These are phyloP conservation scores for Croton laevigatus DNA, from an alignment of 441 rosid species.

Conservation along the genomic window DNA sequence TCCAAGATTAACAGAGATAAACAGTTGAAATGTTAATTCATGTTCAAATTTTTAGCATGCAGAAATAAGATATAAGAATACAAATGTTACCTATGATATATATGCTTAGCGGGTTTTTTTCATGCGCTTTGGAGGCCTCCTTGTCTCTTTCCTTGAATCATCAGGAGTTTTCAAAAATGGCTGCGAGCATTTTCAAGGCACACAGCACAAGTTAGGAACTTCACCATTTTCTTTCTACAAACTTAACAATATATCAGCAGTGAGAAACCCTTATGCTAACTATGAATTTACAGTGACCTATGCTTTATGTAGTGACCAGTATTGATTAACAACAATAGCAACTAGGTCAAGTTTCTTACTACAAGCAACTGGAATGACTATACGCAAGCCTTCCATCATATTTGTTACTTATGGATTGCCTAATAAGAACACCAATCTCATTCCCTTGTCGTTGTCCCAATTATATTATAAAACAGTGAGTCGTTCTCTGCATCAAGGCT, in stretches of 20 bases:
- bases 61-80: not conserved
- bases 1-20: not conserved
- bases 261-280: not conserved
- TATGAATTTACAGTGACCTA: not conserved
- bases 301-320: not conserved
- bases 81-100: slow-evolving; percentile 18
- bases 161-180: slow-evolving; percentile 54
- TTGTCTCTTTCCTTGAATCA: slow-evolving; percentile 57
- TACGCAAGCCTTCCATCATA: not conserved
- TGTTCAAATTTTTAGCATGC: not conserved
- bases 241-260: slow-evolving; percentile 2
- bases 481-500: not conserved
- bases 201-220: not conserved
- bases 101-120: slow-evolving; percentile 55
- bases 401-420: not conserved
- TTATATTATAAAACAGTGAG: not conserved
- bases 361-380: not conserved
- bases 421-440: not conserved
- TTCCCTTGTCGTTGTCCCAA: not conserved
- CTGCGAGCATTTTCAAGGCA: slow-evolving; percentile 38
- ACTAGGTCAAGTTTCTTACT: not conserved
- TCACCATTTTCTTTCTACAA: not conserved
- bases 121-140: slow-evolving; percentile 55
- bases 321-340: slow-evolving; percentile 3
- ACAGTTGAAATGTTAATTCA: not conserved